Evolutionary conservation across 2,329 filamentous ascomycete genomes (phyloP).

Genomic region (Stenocarpella maydis): DNA sequence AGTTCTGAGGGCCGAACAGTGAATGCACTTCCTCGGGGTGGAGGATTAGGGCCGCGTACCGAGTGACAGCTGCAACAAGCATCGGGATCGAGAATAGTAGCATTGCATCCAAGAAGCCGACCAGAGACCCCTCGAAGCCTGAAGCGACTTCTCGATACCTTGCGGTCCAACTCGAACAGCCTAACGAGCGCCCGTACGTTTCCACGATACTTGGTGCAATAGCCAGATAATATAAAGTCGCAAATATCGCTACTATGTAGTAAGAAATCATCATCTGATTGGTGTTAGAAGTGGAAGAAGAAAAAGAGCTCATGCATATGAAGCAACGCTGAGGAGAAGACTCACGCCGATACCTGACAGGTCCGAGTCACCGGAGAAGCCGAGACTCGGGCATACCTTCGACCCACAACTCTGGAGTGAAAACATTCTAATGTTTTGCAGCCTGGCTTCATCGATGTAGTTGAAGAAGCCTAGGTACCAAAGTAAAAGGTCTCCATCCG

Average conservation of each 20-base stretch:
- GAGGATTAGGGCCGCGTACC: not conserved
- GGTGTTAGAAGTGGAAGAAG: not conserved
- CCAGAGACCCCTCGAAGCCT: not conserved
- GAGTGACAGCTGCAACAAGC: not conserved
- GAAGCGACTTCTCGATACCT: not conserved
- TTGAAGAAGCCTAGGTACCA: not conserved
- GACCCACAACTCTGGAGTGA: not conserved
- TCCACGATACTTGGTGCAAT: not conserved
- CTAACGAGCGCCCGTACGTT: not conserved
- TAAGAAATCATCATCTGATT: not conserved
- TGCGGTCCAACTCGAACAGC: not conserved
- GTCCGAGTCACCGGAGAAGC: not conserved
- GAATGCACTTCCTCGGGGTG: not conserved
- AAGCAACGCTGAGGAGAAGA: not conserved
- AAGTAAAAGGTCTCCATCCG: not conserved
- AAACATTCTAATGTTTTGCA: not conserved
- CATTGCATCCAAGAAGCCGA: not conserved
- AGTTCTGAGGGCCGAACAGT: not conserved
- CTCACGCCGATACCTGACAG: not conserved
- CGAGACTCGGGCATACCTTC: not conserved
- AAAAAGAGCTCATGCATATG: too few species aligned
- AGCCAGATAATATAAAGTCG: not conserved
- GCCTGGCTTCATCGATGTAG: not conserved
- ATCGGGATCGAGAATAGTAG: not conserved
- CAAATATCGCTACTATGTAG: not conserved